These are phyloP conservation scores for Starmerella scarabaei DNA, from an alignment of 805 yeast species.

Conservation along the genomic window DNA sequence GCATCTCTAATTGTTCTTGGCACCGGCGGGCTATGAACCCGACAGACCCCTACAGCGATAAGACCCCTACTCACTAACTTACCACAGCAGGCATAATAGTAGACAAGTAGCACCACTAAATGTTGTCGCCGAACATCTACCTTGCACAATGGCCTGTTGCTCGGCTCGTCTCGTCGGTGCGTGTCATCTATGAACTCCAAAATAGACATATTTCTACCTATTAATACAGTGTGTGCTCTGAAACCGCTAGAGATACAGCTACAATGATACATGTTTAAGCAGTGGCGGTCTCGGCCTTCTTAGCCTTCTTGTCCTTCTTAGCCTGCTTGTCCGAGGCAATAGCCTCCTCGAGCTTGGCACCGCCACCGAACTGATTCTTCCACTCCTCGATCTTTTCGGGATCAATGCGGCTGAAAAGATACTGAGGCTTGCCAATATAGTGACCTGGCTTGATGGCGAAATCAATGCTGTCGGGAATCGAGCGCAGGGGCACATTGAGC, in stretches of 20 bases:
- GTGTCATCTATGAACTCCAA: no score
- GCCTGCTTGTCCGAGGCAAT: constrained; percentile 8
- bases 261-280: no score
- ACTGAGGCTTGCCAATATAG: constrained; percentile 79
- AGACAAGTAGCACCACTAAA: no score
- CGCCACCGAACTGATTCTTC: constrained; percentile 79
- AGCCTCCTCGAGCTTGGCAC: constrained; percentile 25
- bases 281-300: constrained; percentile 13
- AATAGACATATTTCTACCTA: no score
- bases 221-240: no score
- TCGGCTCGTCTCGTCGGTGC: no score
- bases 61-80: constrained; percentile 23
- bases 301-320: constrained; percentile 12
- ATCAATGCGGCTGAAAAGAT: constrained; percentile 84
- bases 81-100: no score
- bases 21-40: constrained; percentile 23
- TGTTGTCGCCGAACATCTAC: no score
- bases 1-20: no score
- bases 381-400: constrained; percentile 76
- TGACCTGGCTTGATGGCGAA: constrained; percentile 66
- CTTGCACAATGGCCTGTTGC: no score
- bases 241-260: no score
- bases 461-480: constrained; percentile 64
- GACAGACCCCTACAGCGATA: constrained; percentile 21
- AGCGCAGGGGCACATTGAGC: constrained; percentile 67